Conservation (phyloP, 768 basidiomycete genomes). For the Suillus ampliporus region DNA sequence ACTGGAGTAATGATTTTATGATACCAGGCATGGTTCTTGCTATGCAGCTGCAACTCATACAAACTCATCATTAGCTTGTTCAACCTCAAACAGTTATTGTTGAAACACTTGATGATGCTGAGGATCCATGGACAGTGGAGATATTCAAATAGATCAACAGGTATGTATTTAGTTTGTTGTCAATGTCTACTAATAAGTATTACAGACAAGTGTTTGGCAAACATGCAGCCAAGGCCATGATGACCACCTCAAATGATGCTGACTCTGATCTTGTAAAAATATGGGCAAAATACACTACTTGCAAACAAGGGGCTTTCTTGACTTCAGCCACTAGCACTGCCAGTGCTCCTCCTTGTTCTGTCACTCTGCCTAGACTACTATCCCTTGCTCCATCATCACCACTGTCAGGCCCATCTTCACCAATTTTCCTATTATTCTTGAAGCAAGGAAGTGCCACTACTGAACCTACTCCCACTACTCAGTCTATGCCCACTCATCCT, state of each 20-base stretch:
- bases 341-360: too few species aligned
- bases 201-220: neutral
- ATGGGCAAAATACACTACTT: neutral
- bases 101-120: neutral
- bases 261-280: neutral
- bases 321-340: neutral
- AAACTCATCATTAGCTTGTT: neutral
- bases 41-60: neutral
- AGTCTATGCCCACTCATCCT: too few species aligned
- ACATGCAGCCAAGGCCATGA: neutral
- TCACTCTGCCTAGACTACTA: too few species aligned
- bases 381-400: too few species aligned
- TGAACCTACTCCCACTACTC: too few species aligned
- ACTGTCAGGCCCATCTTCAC: too few species aligned
- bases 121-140: neutral
- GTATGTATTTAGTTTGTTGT: neutral
- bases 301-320: neutral
- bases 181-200: neutral
- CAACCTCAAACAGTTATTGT: constrained; percentile 1
- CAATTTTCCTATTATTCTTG: too few species aligned
- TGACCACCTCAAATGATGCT: neutral
- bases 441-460: too few species aligned
- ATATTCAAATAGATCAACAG: neutral
- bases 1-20: neutral
- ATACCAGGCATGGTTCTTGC: neutral